A percentile compares a stretch with the other conserved stretches of the same genome.
Evolutionary conservation across 176 grass and related monocot species (phyloP).

Genomic region (Bolboschoenus planiculmis): DNA sequence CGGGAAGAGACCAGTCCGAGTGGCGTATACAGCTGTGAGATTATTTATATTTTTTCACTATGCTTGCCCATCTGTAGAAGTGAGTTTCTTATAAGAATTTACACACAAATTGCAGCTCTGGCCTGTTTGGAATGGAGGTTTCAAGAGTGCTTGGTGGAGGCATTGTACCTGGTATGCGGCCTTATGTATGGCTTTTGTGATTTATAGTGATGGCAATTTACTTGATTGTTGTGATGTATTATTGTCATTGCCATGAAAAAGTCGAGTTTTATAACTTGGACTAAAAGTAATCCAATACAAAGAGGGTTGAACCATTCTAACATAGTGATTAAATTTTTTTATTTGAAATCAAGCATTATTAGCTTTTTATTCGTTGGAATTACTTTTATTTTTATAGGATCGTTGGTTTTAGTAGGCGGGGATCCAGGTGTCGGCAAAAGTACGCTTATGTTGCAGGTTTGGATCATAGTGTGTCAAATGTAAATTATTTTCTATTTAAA

Average conservation of each 20-base stretch:
- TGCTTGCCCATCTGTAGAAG: neutral
- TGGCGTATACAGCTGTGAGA: constrained; percentile 86
- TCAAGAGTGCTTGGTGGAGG: constrained; percentile 80
- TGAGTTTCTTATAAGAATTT: neutral
- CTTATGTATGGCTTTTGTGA: neutral
- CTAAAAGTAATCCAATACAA: neutral
- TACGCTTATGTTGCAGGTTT: constrained; percentile 87
- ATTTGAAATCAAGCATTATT: neutral
- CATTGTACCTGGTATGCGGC: constrained; percentile 72
- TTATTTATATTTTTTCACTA: neutral
- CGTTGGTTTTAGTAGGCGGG: constrained; percentile 85
- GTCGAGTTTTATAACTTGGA: neutral
- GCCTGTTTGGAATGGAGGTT: constrained; percentile 65
- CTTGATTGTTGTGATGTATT: neutral
- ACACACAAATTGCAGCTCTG: constrained; percentile 35
- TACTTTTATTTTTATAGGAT: constrained; percentile 48
- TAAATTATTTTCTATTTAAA: neutral
- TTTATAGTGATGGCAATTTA: neutral
- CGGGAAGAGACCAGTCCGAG: constrained; percentile 32
- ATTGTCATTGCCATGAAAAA: neutral
- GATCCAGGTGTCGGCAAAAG: constrained; percentile 99
- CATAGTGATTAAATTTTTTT: neutral
- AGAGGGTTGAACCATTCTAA: neutral
- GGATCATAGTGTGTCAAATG: constrained; percentile 8
- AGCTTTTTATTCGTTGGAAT: neutral